phyloP scores from a whole-genome alignment of 2,329 filamentous ascomycete species.

The Juglanconis juglandina region DNA sequence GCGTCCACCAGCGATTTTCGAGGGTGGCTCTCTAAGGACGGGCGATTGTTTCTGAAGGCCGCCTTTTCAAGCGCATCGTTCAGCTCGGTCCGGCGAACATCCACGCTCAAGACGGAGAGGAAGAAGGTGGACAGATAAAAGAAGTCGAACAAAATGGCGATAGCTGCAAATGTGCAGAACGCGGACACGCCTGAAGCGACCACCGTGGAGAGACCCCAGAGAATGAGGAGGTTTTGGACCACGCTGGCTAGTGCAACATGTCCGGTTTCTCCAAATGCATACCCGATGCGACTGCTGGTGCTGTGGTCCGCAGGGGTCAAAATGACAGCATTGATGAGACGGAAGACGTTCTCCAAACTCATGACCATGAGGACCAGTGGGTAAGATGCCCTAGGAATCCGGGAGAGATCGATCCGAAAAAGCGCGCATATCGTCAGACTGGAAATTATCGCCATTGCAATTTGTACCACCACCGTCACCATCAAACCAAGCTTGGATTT shows the following conservation, averaged over 20 bases:
- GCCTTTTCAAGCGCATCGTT: slow-evolving; percentile 66
- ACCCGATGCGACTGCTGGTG: slow-evolving; percentile 66
- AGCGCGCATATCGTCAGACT: slow-evolving; percentile 78
- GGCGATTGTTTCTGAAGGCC: slow-evolving; percentile 38
- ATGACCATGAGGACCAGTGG: slow-evolving; percentile 73
- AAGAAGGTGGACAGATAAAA: slow-evolving; percentile 80
- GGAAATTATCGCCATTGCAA: slow-evolving; percentile 68
- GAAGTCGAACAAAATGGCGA: slow-evolving; percentile 73
- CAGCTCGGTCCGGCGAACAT: slow-evolving; percentile 72
- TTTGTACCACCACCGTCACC: slow-evolving; percentile 66
- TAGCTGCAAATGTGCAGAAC: slow-evolving; percentile 72
- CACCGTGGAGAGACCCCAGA: slow-evolving; percentile 62
- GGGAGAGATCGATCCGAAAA: slow-evolving; percentile 70
- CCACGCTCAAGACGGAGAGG: slow-evolving; percentile 72
- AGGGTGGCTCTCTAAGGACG: slow-evolving; percentile 22
- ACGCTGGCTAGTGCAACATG: slow-evolving; percentile 67
- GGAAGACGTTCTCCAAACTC: slow-evolving; percentile 75
- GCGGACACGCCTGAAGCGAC: slow-evolving; percentile 69
- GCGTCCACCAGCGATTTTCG: slow-evolving; percentile 58
- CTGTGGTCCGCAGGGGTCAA: slow-evolving; percentile 66
- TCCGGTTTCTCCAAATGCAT: slow-evolving; percentile 70
- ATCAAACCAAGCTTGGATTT: slow-evolving; percentile 73
- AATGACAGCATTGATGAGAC: slow-evolving; percentile 74
- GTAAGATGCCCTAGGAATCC: slow-evolving; percentile 70
- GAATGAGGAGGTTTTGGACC: slow-evolving; percentile 64